Evolutionary conservation across 2,329 filamentous ascomycete species (phyloP), one percentile per base, ranked within the genome.

Genomic region (Chaetothyriales sp.): DNA sequence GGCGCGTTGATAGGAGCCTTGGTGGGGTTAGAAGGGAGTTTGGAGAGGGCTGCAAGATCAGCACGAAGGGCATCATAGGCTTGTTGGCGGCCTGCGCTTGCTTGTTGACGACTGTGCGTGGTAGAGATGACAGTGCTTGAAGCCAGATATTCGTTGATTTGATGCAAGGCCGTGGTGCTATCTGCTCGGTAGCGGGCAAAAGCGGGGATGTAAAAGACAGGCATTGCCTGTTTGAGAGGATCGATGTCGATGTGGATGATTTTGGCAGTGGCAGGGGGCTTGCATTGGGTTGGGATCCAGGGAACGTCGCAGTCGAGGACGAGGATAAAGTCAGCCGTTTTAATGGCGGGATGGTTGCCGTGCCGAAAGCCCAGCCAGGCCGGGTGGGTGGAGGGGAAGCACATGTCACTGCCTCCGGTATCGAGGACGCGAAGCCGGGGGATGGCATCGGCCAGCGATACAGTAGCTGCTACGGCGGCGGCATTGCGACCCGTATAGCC

Each of bases 221-320:
- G 83, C 73, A 88, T 88, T 65, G 82, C 76, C 65, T 83, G 79
- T 69, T 85, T 85, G 19, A 57, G 74, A 73, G 2, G 80, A 56
- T 85, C 82, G 37, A 78, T 71, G 58, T 85, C 82, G 48, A 85
- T 70, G 59, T 85, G 82, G 52, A 78, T 75, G 56, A 85, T 77
- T 54, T 73, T 78, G 1, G 80, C 76, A 5, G 70, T 67, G 1
- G 70, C 65, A 2, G 70, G 73, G 0, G 82, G 82, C 46, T 75
- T 74, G 67, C 77, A 82, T 55, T 81, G 80, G 0, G 87, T 92
- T n/a, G 83, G 82, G 51, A 95, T 89, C 88, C 89, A 95, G 0
- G 89, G 89, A 0, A 95, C 88, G 63, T 95, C 89, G 57, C 88
- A 94, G 66, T 95, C 85, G 20, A 94, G 64, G 2, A 95, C 83